Percentiles rank a stretch among this genome's conserved stretches.
These are phyloP conservation scores for Sugiyamaella paludigena DNA, from an alignment of 1,139 yeast species.

Conservation along the genomic window DNA sequence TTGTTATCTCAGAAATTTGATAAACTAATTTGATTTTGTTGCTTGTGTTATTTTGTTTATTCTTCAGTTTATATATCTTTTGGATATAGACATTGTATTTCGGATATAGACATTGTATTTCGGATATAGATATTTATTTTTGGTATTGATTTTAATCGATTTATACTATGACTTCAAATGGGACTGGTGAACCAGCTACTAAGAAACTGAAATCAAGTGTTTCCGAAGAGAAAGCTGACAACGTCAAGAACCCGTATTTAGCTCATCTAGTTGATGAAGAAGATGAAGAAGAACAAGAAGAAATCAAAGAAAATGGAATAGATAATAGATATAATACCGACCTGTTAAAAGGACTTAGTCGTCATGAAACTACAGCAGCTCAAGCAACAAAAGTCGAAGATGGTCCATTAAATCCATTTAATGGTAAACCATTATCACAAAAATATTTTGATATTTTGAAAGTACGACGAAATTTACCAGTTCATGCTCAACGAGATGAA, in stretches of 20 bases:
- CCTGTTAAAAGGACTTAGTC: conserved; percentile 24
- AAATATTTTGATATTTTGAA: conserved; percentile 75
- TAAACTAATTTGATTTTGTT: neutral
- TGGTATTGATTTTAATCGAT: too few relatives aligned
- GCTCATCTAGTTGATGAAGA: conserved; percentile 30
- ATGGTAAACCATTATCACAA: conserved; percentile 57
- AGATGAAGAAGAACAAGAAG: conserved; percentile 18
- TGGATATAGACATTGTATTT: neutral
- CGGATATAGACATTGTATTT: neutral
- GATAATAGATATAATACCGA: neutral
- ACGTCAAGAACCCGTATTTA: conserved; percentile 30
- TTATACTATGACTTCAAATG: neutral
- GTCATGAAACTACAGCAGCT: conserved; percentile 69
- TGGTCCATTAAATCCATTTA: conserved; percentile 72
- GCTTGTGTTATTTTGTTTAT: too few relatives aligned
- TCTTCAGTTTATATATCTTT: too few relatives aligned
- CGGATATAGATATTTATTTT: too few relatives aligned
- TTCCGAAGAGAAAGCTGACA: conserved; percentile 10
- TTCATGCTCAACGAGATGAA: conserved; percentile 88
- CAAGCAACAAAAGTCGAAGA: conserved; percentile 66
- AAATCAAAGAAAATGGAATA: too few relatives aligned
- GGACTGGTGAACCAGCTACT: conserved; percentile 23
- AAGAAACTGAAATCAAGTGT: conserved; percentile 24
- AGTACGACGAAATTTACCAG: conserved; percentile 84
- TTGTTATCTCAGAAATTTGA: neutral